These are phyloP conservation scores for Phytomonas serpens DNA, from an alignment of 208 protist species.

Conservation along the genomic window DNA sequence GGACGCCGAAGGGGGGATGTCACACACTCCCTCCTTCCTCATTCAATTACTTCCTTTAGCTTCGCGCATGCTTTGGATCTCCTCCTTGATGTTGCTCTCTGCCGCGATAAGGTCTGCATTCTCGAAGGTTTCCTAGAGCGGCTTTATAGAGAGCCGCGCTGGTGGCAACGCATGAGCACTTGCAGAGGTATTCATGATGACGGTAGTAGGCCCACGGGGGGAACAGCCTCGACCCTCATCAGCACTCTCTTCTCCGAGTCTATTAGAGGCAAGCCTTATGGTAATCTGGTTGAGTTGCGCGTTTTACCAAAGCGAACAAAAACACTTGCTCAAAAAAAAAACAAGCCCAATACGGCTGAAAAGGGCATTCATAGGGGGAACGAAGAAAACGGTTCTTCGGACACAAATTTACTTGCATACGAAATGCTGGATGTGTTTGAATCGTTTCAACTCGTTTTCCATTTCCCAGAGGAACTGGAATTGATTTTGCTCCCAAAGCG, in stretches of 20 bases:
- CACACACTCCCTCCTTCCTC: neutral
- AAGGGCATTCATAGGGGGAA: neutral
- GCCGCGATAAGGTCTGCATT: conserved; percentile 62
- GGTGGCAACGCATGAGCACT: conserved; percentile 36
- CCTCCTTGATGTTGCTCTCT: conserved; percentile 70
- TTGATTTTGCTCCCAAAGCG: conserved; percentile 42
- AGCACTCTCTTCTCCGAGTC: conserved; percentile 43
- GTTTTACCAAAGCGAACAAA: conserved; percentile 22
- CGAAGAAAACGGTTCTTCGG: neutral
- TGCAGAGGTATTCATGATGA: neutral
- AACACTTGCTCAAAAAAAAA: neutral
- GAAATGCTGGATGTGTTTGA: conserved; percentile 64
- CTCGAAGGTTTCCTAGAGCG: conserved; percentile 59
- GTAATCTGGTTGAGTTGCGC: conserved; percentile 43
- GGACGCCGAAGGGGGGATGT: neutral
- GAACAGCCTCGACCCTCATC: conserved; percentile 41
- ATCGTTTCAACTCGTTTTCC: conserved; percentile 58
- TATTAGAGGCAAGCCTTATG: conserved; percentile 41
- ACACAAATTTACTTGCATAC: conserved; percentile 2
- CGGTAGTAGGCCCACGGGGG: conserved; percentile 14
- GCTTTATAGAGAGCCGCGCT: conserved; percentile 49
- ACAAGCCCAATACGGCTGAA: too few species aligned
- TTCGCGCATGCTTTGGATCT: conserved; percentile 43
- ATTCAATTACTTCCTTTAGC: neutral
- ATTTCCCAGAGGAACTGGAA: conserved; percentile 43